Evolutionary conservation across 306 rosid species (phyloP).

Genomic region (Sesbania bispinosa): DNA sequence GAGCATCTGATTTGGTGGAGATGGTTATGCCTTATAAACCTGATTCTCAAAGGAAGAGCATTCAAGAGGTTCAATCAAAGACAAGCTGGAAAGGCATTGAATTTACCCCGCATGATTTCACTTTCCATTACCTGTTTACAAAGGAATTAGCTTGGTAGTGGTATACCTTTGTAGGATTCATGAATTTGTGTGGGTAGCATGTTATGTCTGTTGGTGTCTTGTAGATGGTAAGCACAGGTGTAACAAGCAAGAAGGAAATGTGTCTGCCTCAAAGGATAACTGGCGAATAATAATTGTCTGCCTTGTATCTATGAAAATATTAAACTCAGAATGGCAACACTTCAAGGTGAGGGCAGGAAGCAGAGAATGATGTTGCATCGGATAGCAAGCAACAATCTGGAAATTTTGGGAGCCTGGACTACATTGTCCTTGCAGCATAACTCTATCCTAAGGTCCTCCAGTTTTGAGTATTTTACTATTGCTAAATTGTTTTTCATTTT

Average conservation of each 20-base stretch:
- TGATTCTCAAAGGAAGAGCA: constrained; percentile 42
- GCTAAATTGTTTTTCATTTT: constrained; percentile 6
- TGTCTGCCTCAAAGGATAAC: neutral
- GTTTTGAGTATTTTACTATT: neutral
- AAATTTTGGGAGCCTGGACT: constrained; percentile 20
- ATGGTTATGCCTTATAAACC: constrained; percentile 52
- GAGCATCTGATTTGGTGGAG: constrained; percentile 48
- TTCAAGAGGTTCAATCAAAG: constrained; percentile 50
- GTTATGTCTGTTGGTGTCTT: neutral
- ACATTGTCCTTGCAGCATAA: neutral
- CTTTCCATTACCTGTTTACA: constrained; percentile 67
- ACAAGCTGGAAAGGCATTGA: constrained; percentile 62
- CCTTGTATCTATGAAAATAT: neutral
- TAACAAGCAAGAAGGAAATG: constrained; percentile 13
- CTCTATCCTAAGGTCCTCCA: constrained; percentile 15
- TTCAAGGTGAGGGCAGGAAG: neutral
- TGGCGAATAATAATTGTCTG: neutral
- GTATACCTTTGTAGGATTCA: constrained; percentile 9
- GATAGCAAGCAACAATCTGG: constrained; percentile 11
- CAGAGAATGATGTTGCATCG: neutral
- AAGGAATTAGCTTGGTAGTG: constrained; percentile 68
- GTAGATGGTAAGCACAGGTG: constrained; percentile 6
- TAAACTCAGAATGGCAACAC: neutral
- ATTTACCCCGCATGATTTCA: constrained; percentile 71
- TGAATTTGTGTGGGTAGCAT: neutral